A percentile compares a stretch with the other conserved stretches of the same genome.
Conservation (phyloP, 495 filamentous ascomycete species). For the Podospora pseudopauciseta region DNA sequence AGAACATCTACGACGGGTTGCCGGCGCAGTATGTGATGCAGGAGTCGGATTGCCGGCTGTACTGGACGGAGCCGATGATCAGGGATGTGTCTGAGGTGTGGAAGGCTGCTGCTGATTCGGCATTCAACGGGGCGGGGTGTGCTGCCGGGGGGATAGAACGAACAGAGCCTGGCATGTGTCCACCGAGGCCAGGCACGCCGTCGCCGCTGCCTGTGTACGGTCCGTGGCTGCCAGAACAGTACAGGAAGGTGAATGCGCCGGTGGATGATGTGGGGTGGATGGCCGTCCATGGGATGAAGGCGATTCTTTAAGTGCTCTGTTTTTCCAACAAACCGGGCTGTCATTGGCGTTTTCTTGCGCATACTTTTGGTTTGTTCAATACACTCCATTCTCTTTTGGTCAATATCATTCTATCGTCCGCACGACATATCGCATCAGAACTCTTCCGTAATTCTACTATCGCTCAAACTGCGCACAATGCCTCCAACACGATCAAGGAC, state of each 20-base stretch:
- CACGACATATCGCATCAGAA: too few species aligned
- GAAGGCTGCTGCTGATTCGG: slow-evolving; percentile 53
- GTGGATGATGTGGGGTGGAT: background rate
- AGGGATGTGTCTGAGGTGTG: slow-evolving; percentile 42
- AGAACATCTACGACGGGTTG: slow-evolving; percentile 31
- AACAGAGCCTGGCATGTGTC: background rate
- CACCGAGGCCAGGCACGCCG: background rate
- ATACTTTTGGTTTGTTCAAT: too few species aligned
- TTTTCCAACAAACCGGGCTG: too few species aligned
- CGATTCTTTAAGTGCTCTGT: background rate
- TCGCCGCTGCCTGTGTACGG: background rate
- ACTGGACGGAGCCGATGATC: slow-evolving; percentile 47
- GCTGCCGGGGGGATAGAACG: slow-evolving; percentile 12
- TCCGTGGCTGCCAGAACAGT: background rate
- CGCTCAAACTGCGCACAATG: too few species aligned
- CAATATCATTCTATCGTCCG: too few species aligned
- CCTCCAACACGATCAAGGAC: too few species aligned
- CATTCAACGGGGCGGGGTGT: slow-evolving; percentile 40
- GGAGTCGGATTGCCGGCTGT: slow-evolving; percentile 50
- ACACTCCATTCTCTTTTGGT: too few species aligned
- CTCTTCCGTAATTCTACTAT: too few species aligned
- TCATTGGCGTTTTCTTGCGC: background rate
- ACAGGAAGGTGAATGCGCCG: background rate
- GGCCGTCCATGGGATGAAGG: slow-evolving; percentile 1
- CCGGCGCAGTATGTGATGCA: slow-evolving; percentile 52